A percentile compares a stretch with the other conserved stretches of the same genome.
phyloP scores from a whole-genome alignment of 2,329 filamentous ascomycete genomes.

The Colletotrichum magnum region DNA sequence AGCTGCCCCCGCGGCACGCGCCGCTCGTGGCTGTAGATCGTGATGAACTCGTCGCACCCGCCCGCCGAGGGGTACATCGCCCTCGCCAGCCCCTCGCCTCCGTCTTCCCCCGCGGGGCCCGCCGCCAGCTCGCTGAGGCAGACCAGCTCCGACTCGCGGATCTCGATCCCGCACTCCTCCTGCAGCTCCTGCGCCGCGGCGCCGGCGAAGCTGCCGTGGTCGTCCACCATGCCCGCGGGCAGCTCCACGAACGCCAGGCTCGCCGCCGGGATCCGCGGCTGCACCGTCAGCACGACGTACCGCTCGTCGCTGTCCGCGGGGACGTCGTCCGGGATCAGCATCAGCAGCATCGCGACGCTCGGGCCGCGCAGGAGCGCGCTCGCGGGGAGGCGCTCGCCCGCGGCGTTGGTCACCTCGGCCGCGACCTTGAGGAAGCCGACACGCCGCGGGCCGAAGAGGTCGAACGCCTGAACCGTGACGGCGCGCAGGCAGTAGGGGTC shows the following conservation, averaged over 20 bases:
- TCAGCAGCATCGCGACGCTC: slow-evolving; percentile 73
- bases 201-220: slow-evolving; percentile 67
- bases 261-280: slow-evolving; percentile 69
- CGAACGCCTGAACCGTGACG: slow-evolving; percentile 67
- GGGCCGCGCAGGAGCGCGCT: slow-evolving; percentile 70
- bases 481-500: slow-evolving; percentile 67
- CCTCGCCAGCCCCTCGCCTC: slow-evolving; percentile 55
- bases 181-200: slow-evolving; percentile 72
- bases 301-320: slow-evolving; percentile 58
- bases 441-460: slow-evolving; percentile 61
- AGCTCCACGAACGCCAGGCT: slow-evolving; percentile 70
- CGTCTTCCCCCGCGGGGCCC: slow-evolving; percentile 44
- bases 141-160: slow-evolving; percentile 61
- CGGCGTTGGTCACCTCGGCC: slow-evolving; percentile 62
- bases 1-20: slow-evolving; percentile 64
- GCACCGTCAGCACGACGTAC: slow-evolving; percentile 71
- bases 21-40: slow-evolving; percentile 70
- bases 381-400: slow-evolving; percentile 66
- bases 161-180: slow-evolving; percentile 71
- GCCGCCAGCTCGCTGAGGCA: slow-evolving; percentile 67
- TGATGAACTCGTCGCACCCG: slow-evolving; percentile 73
- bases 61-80: slow-evolving; percentile 72
- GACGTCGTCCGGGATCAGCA: slow-evolving; percentile 67
- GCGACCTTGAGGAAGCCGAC: slow-evolving; percentile 72
- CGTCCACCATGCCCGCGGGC: slow-evolving; percentile 72